phyloP scores from a whole-genome alignment of 495 filamentous ascomycete genomes.

The Xylaria longipes region DNA sequence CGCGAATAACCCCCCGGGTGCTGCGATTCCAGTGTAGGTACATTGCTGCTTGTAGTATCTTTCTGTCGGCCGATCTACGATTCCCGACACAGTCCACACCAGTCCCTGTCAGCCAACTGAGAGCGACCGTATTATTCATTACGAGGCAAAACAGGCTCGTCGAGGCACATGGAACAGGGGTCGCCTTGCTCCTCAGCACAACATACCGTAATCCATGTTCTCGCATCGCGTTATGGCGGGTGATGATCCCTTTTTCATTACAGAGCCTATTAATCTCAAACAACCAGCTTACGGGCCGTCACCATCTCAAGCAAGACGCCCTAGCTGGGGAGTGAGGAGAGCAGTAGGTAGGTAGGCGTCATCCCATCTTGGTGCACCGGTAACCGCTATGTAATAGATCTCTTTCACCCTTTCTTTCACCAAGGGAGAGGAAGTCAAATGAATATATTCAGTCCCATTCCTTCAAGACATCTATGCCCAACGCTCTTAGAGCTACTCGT shows the following conservation, averaged over 20 bases:
- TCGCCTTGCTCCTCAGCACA: conserved; percentile 32
- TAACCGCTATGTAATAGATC: background rate
- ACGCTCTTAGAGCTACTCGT: background rate
- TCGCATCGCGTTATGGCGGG: conserved; percentile 47
- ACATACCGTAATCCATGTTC: conserved; percentile 27
- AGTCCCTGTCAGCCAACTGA: conserved; percentile 30
- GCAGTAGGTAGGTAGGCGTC: background rate
- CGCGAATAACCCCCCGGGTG: background rate
- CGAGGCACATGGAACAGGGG: conserved; percentile 31
- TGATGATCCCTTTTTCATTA: conserved; percentile 58
- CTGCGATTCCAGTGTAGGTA: background rate
- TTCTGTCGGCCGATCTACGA: conserved; percentile 11
- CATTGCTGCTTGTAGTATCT: background rate
- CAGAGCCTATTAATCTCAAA: conserved; percentile 52
- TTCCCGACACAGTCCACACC: conserved; percentile 23
- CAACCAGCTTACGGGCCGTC: conserved; percentile 26
- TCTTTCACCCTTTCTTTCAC: background rate
- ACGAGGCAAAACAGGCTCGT: conserved; percentile 17
- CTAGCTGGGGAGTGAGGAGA: background rate
- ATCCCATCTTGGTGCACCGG: background rate
- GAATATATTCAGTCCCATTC: conserved; percentile 4
- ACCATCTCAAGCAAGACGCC: conserved; percentile 12
- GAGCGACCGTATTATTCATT: conserved; percentile 23
- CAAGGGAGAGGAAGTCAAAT: conserved; percentile 12
- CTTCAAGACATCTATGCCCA: background rate